Percentiles rank a stretch among this genome's conserved stretches.
Conservation (phyloP, 2,329 filamentous ascomycete genomes). For the Colletotrichum trifolii region DNA sequence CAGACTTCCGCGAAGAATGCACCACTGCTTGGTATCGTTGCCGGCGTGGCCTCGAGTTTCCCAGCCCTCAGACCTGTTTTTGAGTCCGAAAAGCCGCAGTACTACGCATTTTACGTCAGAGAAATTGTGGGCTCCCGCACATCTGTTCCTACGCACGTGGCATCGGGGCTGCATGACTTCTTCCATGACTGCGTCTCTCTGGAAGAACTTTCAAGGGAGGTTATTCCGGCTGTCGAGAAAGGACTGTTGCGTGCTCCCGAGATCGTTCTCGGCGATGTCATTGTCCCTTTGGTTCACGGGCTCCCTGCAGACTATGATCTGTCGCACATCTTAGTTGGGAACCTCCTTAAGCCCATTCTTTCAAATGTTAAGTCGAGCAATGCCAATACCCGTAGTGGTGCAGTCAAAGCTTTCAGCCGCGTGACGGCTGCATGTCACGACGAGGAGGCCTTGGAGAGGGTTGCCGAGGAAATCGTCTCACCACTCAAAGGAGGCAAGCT, state of each 20-base stretch:
- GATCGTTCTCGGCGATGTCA: constrained; percentile 82
- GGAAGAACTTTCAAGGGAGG: constrained; percentile 79
- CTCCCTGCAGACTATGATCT: constrained; percentile 80
- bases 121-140: constrained; percentile 86
- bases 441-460: constrained; percentile 68
- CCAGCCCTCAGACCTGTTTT: constrained; percentile 71
- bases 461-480: constrained; percentile 80
- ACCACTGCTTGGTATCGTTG: constrained; percentile 84
- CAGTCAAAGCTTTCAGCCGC: constrained; percentile 77
- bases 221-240: constrained; percentile 89
- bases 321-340: constrained; percentile 76
- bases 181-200: constrained; percentile 78
- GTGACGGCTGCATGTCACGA: constrained; percentile 73
- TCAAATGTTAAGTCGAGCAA: constrained; percentile 94
- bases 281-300: constrained; percentile 77
- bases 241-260: constrained; percentile 89
- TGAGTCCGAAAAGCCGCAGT: constrained; percentile 73
- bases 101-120: constrained; percentile 85
- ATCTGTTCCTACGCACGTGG: constrained; percentile 76
- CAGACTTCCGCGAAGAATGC: constrained; percentile 77
- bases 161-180: constrained; percentile 82
- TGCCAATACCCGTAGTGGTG: constrained; percentile 77
- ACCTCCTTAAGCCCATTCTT: constrained; percentile 87
- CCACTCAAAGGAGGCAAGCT: constrained; percentile 88
- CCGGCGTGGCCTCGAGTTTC: constrained; percentile 84